A percentile compares a stretch with the other conserved stretches of the same genome.
Evolutionary conservation across 1,284 basidiomycete genomes (phyloP).

Genomic region (Tilletia horrida): DNA sequence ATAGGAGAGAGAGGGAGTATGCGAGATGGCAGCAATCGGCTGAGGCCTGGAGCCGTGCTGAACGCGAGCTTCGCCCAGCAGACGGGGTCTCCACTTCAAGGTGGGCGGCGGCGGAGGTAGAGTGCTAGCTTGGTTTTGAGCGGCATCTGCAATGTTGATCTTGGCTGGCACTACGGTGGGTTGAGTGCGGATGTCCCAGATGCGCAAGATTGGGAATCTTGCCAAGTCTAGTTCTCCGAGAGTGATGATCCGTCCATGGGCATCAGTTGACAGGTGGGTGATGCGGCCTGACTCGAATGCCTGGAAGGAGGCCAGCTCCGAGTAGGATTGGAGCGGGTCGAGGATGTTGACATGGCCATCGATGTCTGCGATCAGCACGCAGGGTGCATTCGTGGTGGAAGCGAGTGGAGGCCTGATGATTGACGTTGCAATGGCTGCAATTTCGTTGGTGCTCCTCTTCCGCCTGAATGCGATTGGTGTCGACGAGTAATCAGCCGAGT

Average conservation of each 20-base stretch:
- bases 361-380: constrained; percentile 9
- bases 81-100: constrained; percentile 25
- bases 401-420: constrained; percentile 30
- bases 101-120: constrained; percentile 11
- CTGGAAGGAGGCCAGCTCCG: constrained; percentile 35
- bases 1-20: constrained; percentile 76
- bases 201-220: constrained; percentile 40
- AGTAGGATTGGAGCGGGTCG: constrained; percentile 21
- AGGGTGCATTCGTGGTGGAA: constrained; percentile 12
- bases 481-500: constrained; percentile 34
- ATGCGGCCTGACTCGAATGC: constrained; percentile 37
- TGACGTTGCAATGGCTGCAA: constrained; percentile 39
- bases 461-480: constrained; percentile 30
- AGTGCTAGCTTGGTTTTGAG: neutral
- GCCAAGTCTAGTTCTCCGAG: constrained; percentile 41
- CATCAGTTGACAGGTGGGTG: constrained; percentile 40
- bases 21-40: constrained; percentile 66
- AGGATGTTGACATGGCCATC: constrained; percentile 10
- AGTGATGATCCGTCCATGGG: constrained; percentile 32
- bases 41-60: constrained; percentile 46
- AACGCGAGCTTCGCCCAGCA: constrained; percentile 44
- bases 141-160: constrained; percentile 19
- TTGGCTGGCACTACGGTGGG: neutral
- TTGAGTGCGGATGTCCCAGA: constrained; percentile 44
- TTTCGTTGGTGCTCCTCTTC: constrained; percentile 28